Evolutionary conservation across 495 filamentous ascomycete genomes (phyloP), one percentile per base, ranked within the genome.

Genomic region (Hypoxylon fuscum): DNA sequence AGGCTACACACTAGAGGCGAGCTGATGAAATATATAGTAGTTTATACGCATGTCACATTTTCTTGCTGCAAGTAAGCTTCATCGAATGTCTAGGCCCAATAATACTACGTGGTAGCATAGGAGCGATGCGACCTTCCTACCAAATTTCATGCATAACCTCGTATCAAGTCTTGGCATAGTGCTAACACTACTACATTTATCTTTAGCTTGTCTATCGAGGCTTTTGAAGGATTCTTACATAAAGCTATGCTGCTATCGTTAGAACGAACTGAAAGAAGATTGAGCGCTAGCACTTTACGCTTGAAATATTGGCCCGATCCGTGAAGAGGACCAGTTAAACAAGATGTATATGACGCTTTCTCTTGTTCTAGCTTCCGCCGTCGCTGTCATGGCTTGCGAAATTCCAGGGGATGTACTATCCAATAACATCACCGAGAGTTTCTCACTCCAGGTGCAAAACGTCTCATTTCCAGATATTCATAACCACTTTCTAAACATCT

Each of bases 391-490:
- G 49, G 74, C 77, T 34, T 83, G 81, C 65, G 68, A 56, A 1
- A 76, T 81, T 40, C 79, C 80, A 9, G 37, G 59, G 0, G 60
- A 42, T 5, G 42, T 75, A 2, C 68, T 76, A 11, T 61, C 77
- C 0, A 76, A 71, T 64, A 77, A 65, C 59, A 78, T 85, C 64
- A 50, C 70, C 31, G 59, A 69, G 14, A 43, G 69, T 18, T 84
- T 85, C 62, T 62, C 76, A 2, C 59, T 83, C 48, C 72, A 77
- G 63, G 67, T 83, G 22, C 82, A 84, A 59, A 83, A 84, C 64
- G 55, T 75, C 11, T 72, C 75, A n/a, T 74, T 76, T 29, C 79
- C 79, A 0, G 66, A 74, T 4, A 68, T 84, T 42, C 77, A 85
- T 66, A 77, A 82, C 62, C 72, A 76, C 45, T 76, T 75, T 66